These are phyloP conservation scores for Nitzschia sp. DNA, from an alignment of 108 stramenopile genomes.

Conservation along the genomic window DNA sequence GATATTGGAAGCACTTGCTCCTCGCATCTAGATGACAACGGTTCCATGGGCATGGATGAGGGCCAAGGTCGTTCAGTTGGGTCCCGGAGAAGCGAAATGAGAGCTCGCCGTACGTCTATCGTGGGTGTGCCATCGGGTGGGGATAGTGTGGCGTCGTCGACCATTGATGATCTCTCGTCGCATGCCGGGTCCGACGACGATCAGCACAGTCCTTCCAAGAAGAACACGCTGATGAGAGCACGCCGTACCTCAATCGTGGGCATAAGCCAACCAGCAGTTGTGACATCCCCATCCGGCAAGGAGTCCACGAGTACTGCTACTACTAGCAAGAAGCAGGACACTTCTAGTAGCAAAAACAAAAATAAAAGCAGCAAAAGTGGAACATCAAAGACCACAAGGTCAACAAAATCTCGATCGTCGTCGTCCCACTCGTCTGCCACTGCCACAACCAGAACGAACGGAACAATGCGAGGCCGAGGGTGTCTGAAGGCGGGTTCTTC, in stretches of 20 bases:
- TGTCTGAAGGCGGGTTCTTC: background rate
- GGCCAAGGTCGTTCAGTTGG: no score
- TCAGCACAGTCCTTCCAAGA: background rate
- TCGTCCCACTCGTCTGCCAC: background rate
- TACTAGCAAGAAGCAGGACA: no score
- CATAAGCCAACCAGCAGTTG: background rate
- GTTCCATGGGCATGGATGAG: no score
- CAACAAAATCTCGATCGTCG: background rate
- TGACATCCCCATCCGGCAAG: background rate
- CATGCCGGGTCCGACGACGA: background rate
- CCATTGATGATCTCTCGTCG: background rate
- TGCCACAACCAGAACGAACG: background rate
- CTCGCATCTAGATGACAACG: no score
- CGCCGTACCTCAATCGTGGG: background rate
- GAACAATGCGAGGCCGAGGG: no score
- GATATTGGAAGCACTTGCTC: no score
- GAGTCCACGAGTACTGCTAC: background rate
- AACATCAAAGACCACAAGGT: background rate
- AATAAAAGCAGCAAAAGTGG: background rate
- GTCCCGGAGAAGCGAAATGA: no score
- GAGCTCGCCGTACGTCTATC: background rate
- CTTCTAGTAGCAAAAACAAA: no score
- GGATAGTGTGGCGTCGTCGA: background rate
- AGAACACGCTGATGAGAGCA: background rate
- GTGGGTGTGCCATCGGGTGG: background rate